Conservation (phyloP, 208 protist species). For the Crithidia sp. region DNA sequence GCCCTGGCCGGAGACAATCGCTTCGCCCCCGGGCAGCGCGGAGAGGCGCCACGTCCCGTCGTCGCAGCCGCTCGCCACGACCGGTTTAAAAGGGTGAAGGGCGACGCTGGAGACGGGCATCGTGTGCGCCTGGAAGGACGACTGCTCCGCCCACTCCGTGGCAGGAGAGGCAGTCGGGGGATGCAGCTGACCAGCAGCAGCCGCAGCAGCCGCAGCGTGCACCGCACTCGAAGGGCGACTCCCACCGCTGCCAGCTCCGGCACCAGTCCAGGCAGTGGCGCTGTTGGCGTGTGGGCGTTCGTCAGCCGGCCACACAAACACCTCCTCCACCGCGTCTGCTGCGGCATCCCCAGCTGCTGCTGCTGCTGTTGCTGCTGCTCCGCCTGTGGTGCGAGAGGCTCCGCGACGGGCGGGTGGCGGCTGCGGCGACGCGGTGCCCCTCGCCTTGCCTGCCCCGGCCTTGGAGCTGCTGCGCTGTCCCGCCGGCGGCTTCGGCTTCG, state of each 20-base stretch:
- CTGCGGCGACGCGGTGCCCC: no score
- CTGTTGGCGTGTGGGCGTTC: conserved; percentile 41
- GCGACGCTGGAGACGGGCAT: conserved; percentile 89
- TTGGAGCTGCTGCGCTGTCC: conserved; percentile 3
- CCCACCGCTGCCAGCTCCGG: not conserved
- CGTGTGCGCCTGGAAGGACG: conserved; percentile 81
- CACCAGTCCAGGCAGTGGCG: not conserved
- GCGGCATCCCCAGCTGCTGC: not conserved
- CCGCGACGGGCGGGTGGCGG: no score
- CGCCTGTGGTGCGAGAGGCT: no score
- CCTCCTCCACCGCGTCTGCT: conserved; percentile 28
- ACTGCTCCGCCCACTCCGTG: conserved; percentile 67
- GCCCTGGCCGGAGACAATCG: conserved; percentile 94
- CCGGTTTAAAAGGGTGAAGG: conserved; percentile 94
- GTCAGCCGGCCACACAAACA: conserved; percentile 77
- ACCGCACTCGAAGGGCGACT: not conserved
- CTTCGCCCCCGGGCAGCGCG: conserved; percentile 90
- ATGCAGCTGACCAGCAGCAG: not conserved
- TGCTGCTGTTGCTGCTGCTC: no score
- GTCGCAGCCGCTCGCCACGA: conserved; percentile 96
- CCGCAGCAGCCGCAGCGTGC: not conserved
- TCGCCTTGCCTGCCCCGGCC: not conserved
- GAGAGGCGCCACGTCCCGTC: conserved; percentile 96
- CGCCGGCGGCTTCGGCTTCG: conserved; percentile 27
- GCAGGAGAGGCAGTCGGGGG: conserved; percentile 25